These are phyloP conservation scores for Aspergillus quadricinctus DNA, from an alignment of 2,329 filamentous ascomycete species.

Conservation along the genomic window DNA sequence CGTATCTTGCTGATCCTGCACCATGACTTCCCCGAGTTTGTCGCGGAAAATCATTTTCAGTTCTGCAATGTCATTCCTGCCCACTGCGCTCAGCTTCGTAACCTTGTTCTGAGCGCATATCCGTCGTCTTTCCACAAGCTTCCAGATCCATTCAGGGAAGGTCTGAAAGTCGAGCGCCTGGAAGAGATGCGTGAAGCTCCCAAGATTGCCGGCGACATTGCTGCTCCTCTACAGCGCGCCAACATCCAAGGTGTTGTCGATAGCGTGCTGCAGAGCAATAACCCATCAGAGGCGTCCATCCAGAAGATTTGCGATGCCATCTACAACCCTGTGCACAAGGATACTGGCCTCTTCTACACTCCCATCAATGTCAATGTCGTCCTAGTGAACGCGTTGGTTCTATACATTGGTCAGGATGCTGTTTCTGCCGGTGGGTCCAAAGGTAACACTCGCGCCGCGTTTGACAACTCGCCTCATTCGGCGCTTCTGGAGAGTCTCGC, in stretches of 20 bases:
- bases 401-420: slow-evolving; percentile 73
- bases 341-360: slow-evolving; percentile 63
- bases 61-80: slow-evolving; percentile 77
- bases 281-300: slow-evolving; percentile 63
- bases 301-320: slow-evolving; percentile 73
- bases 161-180: slow-evolving; percentile 70
- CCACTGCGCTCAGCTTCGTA: slow-evolving; percentile 82
- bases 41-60: slow-evolving; percentile 79
- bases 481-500: slow-evolving; percentile 71
- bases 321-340: slow-evolving; percentile 53
- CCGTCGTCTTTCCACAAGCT: slow-evolving; percentile 67
- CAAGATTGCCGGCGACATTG: slow-evolving; percentile 60
- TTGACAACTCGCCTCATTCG: slow-evolving; percentile 65
- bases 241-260: slow-evolving; percentile 54
- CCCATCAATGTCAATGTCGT: slow-evolving; percentile 64
- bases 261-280: slow-evolving; percentile 50
- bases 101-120: slow-evolving; percentile 78
- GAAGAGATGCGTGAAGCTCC: slow-evolving; percentile 70
- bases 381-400: slow-evolving; percentile 75
- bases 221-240: slow-evolving; percentile 43
- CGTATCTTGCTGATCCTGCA: slow-evolving; percentile 81
- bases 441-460: slow-evolving; percentile 54
- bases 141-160: slow-evolving; percentile 67
- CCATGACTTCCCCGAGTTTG: slow-evolving; percentile 91
- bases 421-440: slow-evolving; percentile 57